phyloP scores from a whole-genome alignment of 352 stramenopile species.

The Phytophthora citrophthora region DNA sequence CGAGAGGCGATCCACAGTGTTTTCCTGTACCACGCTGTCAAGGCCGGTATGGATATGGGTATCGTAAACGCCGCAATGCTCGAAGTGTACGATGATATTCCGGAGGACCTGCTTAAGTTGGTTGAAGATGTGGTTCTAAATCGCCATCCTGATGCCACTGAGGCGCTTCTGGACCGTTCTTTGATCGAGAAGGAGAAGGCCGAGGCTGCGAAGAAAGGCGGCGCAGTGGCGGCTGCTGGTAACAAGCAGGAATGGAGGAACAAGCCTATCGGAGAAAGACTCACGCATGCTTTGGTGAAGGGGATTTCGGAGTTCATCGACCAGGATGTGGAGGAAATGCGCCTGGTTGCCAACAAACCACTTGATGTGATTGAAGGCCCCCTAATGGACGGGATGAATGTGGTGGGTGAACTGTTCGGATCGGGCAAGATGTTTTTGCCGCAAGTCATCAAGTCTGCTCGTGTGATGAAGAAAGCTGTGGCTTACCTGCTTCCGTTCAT shows the following conservation, averaged over 20 bases:
- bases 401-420: constrained; percentile 97
- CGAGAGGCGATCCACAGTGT: constrained; percentile 97
- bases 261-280: constrained; percentile 90
- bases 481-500: constrained; percentile 98
- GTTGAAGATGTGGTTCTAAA: constrained; percentile 96
- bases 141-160: constrained; percentile 86
- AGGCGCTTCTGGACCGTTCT: constrained; percentile 92
- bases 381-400: constrained; percentile 99
- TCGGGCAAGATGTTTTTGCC: constrained; percentile 98
- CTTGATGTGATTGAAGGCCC: constrained; percentile 98
- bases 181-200: constrained; percentile 85
- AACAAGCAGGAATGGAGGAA: constrained; percentile 91
- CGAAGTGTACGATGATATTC: constrained; percentile 89
- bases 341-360: constrained; percentile 67
- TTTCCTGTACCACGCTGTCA: constrained; percentile 96
- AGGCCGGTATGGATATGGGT: constrained; percentile 98
- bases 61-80: constrained; percentile 96
- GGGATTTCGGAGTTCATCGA: constrained; percentile 97
- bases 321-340: constrained; percentile 95
- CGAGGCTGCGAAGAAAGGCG: constrained; percentile 88
- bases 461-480: constrained; percentile 99
- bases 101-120: constrained; percentile 85
- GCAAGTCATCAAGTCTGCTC: constrained; percentile 98
- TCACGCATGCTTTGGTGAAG: constrained; percentile 97
- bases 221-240: constrained; percentile 43